These are phyloP conservation scores for Penicillium mononematosum DNA, from an alignment of 495 filamentous ascomycete species.

Conservation along the genomic window DNA sequence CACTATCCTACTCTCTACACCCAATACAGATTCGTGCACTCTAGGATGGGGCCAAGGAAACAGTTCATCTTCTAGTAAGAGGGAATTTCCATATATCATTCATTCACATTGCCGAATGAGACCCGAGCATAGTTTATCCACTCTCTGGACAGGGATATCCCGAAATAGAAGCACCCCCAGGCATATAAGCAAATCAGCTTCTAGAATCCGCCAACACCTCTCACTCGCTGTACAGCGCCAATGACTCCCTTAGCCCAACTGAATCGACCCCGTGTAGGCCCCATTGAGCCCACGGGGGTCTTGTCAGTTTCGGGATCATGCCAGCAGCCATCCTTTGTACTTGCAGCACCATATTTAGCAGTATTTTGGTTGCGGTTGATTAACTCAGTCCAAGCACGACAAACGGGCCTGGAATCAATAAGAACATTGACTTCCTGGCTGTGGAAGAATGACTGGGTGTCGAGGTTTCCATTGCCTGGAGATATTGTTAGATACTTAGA, in stretches of 20 bases:
- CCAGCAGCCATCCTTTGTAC: constrained; percentile 51
- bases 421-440: constrained; percentile 74
- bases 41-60: too few relatives aligned
- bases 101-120: not conserved
- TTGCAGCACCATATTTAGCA: constrained; percentile 56
- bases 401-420: constrained; percentile 61
- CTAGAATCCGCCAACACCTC: constrained; percentile 59
- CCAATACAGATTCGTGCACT: too few relatives aligned
- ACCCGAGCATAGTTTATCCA: not conserved
- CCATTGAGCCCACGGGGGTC: constrained; percentile 58
- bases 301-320: constrained; percentile 53
- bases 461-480: constrained; percentile 70
- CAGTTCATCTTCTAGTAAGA: too few relatives aligned
- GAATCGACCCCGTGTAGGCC: constrained; percentile 56
- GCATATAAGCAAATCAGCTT: not conserved
- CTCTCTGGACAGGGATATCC: not conserved
- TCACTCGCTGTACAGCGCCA: constrained; percentile 61
- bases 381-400: constrained; percentile 59
- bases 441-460: constrained; percentile 80
- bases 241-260: constrained; percentile 61
- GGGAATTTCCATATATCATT: not conserved
- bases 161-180: not conserved
- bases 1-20: too few relatives aligned
- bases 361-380: constrained; percentile 72
- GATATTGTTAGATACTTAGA: not conserved